A percentile compares a stretch with the other conserved stretches of the same genome.
Conservation (phyloP, 495 filamentous ascomycete species). For the Neurospora discreta region DNA sequence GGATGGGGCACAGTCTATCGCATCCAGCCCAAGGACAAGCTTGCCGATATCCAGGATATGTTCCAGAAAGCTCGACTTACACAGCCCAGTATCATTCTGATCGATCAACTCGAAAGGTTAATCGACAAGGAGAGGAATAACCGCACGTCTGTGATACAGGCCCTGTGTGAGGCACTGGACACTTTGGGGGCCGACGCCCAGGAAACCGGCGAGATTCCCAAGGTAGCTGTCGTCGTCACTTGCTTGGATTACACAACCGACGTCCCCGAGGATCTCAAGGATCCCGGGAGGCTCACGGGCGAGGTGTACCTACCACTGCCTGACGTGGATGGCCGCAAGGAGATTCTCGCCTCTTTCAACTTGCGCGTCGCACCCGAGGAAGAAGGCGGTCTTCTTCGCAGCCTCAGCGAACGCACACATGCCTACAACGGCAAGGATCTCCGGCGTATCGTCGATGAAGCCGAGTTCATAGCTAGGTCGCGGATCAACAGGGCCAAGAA, state of each 20-base stretch:
- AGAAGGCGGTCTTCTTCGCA: slow-evolving; percentile 27
- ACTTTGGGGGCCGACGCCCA: slow-evolving; percentile 26
- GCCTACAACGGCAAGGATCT: slow-evolving; percentile 43
- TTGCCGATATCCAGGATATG: slow-evolving; percentile 48
- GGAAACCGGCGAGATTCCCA: slow-evolving; percentile 23
- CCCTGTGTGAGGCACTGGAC: slow-evolving; percentile 43
- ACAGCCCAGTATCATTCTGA: slow-evolving; percentile 72
- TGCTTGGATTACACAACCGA: slow-evolving; percentile 61
- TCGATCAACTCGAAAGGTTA: slow-evolving; percentile 70
- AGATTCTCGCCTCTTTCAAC: slow-evolving; percentile 54
- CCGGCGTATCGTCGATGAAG: slow-evolving; percentile 28
- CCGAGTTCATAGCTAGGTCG: slow-evolving; percentile 18
- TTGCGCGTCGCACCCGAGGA: slow-evolving; percentile 23
- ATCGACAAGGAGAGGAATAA: slow-evolving; percentile 51
- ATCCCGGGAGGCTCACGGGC: slow-evolving; percentile 50
- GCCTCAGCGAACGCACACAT: slow-evolving; percentile 40
- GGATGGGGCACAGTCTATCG: slow-evolving; percentile 58
- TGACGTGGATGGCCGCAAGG: slow-evolving; percentile 53
- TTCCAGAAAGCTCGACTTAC: slow-evolving; percentile 61
- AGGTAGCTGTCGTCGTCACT: slow-evolving; percentile 57
- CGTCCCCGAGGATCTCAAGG: slow-evolving; percentile 62
- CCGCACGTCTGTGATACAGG: slow-evolving; percentile 35
- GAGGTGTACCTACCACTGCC: slow-evolving; percentile 79
- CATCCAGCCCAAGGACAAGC: slow-evolving; percentile 45
- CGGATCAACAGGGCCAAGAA: slow-evolving; percentile 1